These are phyloP conservation scores for Plenodomus biglobosus DNA, from an alignment of 2,329 filamentous ascomycete genomes.

Conservation along the genomic window DNA sequence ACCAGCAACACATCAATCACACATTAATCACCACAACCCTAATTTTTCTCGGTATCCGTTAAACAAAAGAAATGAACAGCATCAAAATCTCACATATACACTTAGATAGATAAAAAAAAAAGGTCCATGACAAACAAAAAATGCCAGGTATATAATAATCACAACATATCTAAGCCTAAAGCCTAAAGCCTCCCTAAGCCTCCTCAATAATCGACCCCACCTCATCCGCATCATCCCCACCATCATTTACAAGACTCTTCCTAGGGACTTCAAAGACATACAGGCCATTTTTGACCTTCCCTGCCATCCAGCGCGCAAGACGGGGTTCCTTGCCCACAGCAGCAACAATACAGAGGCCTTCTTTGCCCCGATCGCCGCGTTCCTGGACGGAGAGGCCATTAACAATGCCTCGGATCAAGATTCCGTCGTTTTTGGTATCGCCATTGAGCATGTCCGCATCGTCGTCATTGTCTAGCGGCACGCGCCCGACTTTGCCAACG, in stretches of 20 bases:
- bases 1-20: too few species aligned
- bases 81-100: too few species aligned
- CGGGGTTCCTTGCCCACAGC: conserved; percentile 85
- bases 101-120: too few species aligned
- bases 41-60: too few species aligned
- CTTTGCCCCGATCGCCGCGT: conserved; percentile 71
- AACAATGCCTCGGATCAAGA: conserved; percentile 69
- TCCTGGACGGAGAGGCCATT: conserved; percentile 90
- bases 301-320: conserved; percentile 76
- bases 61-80: too few species aligned
- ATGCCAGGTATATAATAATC: too few species aligned
- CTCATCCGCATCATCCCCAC: conserved; percentile 8
- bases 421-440: conserved; percentile 21
- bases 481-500: conserved; percentile 64
- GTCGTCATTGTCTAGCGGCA: conserved; percentile 25
- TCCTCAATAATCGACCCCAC: neutral
- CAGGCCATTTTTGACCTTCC: conserved; percentile 74
- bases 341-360: conserved; percentile 79
- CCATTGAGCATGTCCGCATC: conserved; percentile 12
- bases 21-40: too few species aligned
- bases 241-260: conserved; percentile 29
- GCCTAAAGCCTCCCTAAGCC: neutral
- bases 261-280: conserved; percentile 79
- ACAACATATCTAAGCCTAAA: too few species aligned
- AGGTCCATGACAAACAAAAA: too few species aligned